Percentiles rank a stretch among this genome's conserved stretches.
These are phyloP conservation scores for Plectosphaerella sp. DNA, from an alignment of 2,329 filamentous ascomycete species.

Conservation along the genomic window DNA sequence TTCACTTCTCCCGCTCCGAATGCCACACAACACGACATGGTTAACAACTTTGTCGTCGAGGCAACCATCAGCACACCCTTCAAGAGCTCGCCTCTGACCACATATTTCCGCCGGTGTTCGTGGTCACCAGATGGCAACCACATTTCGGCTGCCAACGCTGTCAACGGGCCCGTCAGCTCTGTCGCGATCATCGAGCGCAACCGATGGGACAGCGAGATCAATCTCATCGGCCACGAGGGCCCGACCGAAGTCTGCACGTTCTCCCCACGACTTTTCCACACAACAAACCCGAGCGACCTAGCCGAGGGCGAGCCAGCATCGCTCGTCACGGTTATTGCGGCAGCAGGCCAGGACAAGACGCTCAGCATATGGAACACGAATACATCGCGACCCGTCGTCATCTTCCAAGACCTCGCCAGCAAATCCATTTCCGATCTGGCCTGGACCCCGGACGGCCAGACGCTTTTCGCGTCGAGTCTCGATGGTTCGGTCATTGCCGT, in stretches of 20 bases:
- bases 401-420: constrained; percentile 79
- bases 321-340: constrained; percentile 89
- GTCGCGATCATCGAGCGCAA: constrained; percentile 93
- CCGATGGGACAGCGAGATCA: constrained; percentile 94
- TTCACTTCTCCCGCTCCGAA: constrained; percentile 90
- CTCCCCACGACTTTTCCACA: constrained; percentile 83
- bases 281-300: constrained; percentile 57
- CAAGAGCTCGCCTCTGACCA: constrained; percentile 85
- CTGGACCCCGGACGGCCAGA: constrained; percentile 90
- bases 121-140: constrained; percentile 98
- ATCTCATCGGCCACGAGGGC: constrained; percentile 93
- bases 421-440: constrained; percentile 94
- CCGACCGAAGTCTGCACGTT: constrained; percentile 97
- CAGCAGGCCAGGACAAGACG: constrained; percentile 93
- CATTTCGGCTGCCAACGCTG: constrained; percentile 93
- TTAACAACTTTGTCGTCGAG: constrained; percentile 94
- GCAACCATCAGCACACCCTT: constrained; percentile 88
- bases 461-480: constrained; percentile 78
- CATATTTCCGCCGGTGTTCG: constrained; percentile 92
- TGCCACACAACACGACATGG: constrained; percentile 88
- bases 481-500: constrained; percentile 84
- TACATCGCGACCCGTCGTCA: constrained; percentile 83
- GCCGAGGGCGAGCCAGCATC: constrained; percentile 40
- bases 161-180: constrained; percentile 94
- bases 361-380: constrained; percentile 98